Percentiles rank a stretch among this genome's conserved stretches.
Evolutionary conservation across 805 yeast species (phyloP).

Genomic region (Saturnispora sekii): DNA sequence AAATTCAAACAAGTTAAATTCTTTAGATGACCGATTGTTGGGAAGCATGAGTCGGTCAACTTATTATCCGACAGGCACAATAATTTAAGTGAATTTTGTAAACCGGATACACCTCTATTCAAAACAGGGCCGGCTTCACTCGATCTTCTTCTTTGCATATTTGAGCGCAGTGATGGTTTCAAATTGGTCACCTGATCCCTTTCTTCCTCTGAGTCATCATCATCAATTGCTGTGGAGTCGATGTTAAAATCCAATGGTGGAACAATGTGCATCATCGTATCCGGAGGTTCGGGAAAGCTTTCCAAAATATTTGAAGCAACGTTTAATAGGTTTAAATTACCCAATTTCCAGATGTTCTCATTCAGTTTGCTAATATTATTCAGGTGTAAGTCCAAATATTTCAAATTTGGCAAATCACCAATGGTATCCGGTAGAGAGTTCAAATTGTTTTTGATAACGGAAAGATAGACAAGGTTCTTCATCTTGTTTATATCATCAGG

Average conservation of each 20-base stretch:
- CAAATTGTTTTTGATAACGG: slow-evolving; percentile 66
- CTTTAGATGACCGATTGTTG: slow-evolving; percentile 47
- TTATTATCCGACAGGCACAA: slow-evolving; percentile 78
- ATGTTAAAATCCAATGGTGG: slow-evolving; percentile 4
- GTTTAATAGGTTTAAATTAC: slow-evolving; percentile 49
- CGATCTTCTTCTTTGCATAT: slow-evolving; percentile 9
- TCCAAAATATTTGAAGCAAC: slow-evolving; percentile 65
- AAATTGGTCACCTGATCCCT: slow-evolving; percentile 1
- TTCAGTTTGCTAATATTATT: slow-evolving; percentile 70
- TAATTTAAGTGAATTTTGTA: slow-evolving; percentile 31
- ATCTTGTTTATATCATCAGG: slow-evolving; percentile 62
- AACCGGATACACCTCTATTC: slow-evolving; percentile 1
- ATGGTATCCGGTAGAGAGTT: slow-evolving; percentile 60
- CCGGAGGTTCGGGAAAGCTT: slow-evolving; percentile 45
- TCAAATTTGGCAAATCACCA: slow-evolving; percentile 48
- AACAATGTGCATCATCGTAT: slow-evolving; percentile 12
- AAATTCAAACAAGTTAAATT: slow-evolving; percentile 59
- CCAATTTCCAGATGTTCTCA: slow-evolving; percentile 54
- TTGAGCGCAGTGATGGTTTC: not conserved
- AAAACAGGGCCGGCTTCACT: slow-evolving; percentile 11
- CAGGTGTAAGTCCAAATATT: slow-evolving; percentile 68
- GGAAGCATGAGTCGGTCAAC: slow-evolving; percentile 67
- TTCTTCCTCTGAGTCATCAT: slow-evolving; percentile 2
- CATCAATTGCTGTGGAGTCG: slow-evolving; percentile 1
- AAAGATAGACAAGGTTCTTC: slow-evolving; percentile 50